These are phyloP conservation scores for Candida maris DNA, from an alignment of 805 yeast genomes.

Conservation along the genomic window DNA sequence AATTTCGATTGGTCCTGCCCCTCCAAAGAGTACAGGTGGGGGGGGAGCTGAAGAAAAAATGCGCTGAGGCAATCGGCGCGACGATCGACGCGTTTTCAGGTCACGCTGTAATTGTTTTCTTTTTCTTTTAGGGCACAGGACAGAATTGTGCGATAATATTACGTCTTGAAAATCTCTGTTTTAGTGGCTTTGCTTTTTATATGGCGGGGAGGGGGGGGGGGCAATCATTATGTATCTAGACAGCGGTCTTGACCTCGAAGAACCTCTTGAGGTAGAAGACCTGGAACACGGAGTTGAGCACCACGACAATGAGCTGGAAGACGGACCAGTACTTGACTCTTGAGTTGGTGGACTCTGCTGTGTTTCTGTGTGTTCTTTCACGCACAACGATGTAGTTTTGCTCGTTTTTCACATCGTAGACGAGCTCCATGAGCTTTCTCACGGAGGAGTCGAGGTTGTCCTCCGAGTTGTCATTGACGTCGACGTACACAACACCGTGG, in stretches of 20 bases:
- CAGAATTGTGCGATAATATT: no score
- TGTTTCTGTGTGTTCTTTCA: constrained; percentile 96
- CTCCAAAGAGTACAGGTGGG: neutral
- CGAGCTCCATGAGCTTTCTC: constrained; percentile 65
- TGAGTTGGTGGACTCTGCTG: constrained; percentile 95
- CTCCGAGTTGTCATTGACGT: constrained; percentile 59
- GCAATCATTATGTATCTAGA: constrained; percentile 48
- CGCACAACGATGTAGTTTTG: constrained; percentile 90
- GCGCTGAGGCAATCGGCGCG: no score
- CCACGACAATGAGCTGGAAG: constrained; percentile 84
- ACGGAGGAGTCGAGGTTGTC: constrained; percentile 85
- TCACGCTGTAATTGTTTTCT: no score
- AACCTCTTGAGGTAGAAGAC: constrained; percentile 90
- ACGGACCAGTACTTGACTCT: constrained; percentile 98
- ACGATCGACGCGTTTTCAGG: constrained; percentile 2
- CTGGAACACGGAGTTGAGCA: constrained; percentile 85
- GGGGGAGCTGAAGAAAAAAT: no score
- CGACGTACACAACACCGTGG: constrained; percentile 87
- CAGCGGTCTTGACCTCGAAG: constrained; percentile 90
- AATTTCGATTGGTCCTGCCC: neutral
- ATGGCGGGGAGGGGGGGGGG: no score
- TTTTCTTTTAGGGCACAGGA: no score
- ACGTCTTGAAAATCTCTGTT: no score
- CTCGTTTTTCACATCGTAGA: constrained; percentile 87
- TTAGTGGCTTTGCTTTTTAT: no score